Base-by-base conservation (phyloP, 2,329 filamentous ascomycete species). In the Fusarium ambrosium region DNA sequence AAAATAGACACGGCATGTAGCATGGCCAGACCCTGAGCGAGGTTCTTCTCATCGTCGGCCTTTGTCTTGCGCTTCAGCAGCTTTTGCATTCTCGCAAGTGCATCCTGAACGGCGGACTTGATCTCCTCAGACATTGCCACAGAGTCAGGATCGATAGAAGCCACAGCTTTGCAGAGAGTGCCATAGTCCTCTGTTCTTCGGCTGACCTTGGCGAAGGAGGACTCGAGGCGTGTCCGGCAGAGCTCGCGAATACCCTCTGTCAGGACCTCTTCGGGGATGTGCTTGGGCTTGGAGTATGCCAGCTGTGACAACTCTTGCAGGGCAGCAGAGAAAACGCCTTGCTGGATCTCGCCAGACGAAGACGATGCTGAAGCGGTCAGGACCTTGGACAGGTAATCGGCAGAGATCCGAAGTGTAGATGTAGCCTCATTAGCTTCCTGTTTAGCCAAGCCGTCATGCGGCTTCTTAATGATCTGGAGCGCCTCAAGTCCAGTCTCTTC, bases 1-100 rank as follows among this genome's bases (percentile, higher is more conserved):
- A 98, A 87, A 16, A 98, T 90, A 0, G 95, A 93, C 62, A 98
- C 89, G 1, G 94, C 92, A 81, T 97, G 95, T 2, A 98, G 88
- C 39, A 98, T 87, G 22, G 93, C 92, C 68, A 98, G 89, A 0
- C 94, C 93, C 70, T 91, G 91, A 18, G 86, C 86, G 70, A 82
- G 83, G 22, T 77, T 79, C 67, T 81, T 86, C 78, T 80, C 85
- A 74, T 84, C 74, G 24, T 80, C 77, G 62, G 80, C 71, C 74
- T 80, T 76, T 2, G 79, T 63, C 64, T 84, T 83, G 32, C 80
- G 79, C 69, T 88, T 89, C 32, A 88, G 82, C 14, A 90, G 83
- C 75, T 88, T 88, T 68, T 86, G 82, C 81, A 92, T 86, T 20
- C 86, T 85, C 66, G 86, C 84, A 7, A 89, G 77, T 1, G 89